Base-by-base conservation (phyloP, 345 rosid genomes). In the Brassica rapa region DNA sequence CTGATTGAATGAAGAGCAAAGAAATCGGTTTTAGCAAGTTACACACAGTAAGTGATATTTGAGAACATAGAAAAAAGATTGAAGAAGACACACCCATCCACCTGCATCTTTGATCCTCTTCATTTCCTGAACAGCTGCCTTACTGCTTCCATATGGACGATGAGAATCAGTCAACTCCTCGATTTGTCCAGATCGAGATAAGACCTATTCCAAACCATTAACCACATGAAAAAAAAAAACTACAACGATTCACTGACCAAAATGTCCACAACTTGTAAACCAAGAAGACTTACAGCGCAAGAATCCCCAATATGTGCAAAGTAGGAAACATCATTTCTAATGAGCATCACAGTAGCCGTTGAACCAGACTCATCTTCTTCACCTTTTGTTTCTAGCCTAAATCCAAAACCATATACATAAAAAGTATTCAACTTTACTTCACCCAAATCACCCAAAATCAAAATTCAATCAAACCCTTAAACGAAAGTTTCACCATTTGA, bases 51-150 rank as follows among this genome's bases (percentile, higher is more conserved):
- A 12, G 19, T 5, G 49, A 15, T 32, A 25, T 4, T 24, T 61
- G 70, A 62, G 14, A 62, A 2, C 8, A 61, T 1, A 11, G 12
- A 2, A 3, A 1, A 35, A 76, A 33, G 19, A 62, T 62, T 1
- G 14, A 80, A 5, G 79, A 80, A 68, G 67, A 80, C 82, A 68
- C 82, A 80, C 98, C 97, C 98, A 94, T 88, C 98, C 98, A 87
- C 98, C 97, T 88, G 98, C 97, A 88, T 92, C 97, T 87, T 93
- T 89, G 75, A 94, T 89, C 80, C 98, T 92, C 84, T 80, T 90
- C 70, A 91, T 79, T 86, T 92, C 98, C 39, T 84, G 81, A 66
- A 94, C 89, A 49, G 97, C 90, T 64, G 81, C 81, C 55, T 85
- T 83, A 72, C 66, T 84, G 83, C 86, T 90, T 76, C 98, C 98